Evolutionary conservation across 345 rosid species (phyloP).

Genomic region (Nephelium lappaceum): DNA sequence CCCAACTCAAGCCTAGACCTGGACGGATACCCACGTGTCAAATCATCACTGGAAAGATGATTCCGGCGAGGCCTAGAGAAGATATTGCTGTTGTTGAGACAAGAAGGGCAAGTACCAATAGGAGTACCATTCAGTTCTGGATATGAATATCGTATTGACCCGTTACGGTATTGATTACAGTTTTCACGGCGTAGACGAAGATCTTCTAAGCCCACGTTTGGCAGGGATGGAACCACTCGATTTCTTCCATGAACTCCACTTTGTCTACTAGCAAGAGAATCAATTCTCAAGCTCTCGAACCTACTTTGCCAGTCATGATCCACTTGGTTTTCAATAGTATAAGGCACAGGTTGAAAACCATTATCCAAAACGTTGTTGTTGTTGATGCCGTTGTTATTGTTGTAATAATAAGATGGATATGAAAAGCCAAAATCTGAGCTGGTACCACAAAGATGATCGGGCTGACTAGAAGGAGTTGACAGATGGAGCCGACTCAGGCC

Average conservation of each 20-base stretch:
- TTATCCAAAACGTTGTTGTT: not conserved
- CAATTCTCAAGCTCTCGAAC: not conserved
- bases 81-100: not conserved
- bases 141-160: not conserved
- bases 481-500: not conserved
- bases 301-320: not conserved
- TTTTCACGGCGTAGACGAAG: not conserved
- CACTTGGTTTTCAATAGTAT: not conserved
- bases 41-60: not conserved
- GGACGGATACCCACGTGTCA: not conserved
- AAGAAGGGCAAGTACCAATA: not conserved
- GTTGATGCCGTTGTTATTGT: not conserved
- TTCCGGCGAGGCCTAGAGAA: not conserved
- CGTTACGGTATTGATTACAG: not conserved
- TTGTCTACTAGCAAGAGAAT: not conserved
- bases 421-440: not conserved
- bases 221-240: too few relatives aligned
- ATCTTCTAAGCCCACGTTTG: not conserved
- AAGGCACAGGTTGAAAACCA: not conserved
- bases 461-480: not conserved
- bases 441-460: not conserved
- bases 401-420: not conserved
- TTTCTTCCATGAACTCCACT: not conserved
- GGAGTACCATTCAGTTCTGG: not conserved
- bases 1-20: not conserved